Percentiles rank a stretch among this genome's conserved stretches.
Evolutionary conservation across 352 stramenopile species (phyloP).

Genomic region (Thalassiosira exigua): DNA sequence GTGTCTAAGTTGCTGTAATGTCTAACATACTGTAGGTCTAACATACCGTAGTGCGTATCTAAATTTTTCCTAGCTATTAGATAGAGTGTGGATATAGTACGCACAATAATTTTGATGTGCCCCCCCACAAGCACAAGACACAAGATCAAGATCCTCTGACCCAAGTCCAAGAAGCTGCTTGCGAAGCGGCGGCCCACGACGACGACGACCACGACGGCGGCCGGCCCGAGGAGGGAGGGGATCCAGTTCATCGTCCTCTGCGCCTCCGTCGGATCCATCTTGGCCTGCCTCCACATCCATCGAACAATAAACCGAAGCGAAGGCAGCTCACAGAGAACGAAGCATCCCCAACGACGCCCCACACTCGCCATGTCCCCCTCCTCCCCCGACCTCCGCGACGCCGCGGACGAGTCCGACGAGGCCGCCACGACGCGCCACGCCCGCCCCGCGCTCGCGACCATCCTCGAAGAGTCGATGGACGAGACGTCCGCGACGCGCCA

Average conservation of each 20-base stretch:
- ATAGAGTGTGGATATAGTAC: not conserved
- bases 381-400: not conserved
- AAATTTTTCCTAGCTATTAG: too few relatives aligned
- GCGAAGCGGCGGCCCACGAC: not conserved
- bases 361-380: too few relatives aligned
- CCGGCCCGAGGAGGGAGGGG: too few relatives aligned
- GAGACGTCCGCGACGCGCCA: slow-evolving; percentile 20
- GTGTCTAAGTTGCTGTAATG: too few relatives aligned
- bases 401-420: slow-evolving; percentile 9
- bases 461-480: slow-evolving; percentile 14
- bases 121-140: not conserved
- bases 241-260: too few relatives aligned
- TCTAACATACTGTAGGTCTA: too few relatives aligned
- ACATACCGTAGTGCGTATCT: too few relatives aligned
- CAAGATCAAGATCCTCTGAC: not conserved
- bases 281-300: too few relatives aligned
- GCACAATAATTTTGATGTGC: not conserved
- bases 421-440: not conserved
- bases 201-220: not conserved
- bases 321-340: too few relatives aligned
- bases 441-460: not conserved
- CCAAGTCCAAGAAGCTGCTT: not conserved
- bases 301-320: too few relatives aligned
- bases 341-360: too few relatives aligned
- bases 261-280: too few relatives aligned